These are phyloP conservation scores for Narthecium ossifragum DNA, from an alignment of 106 monocot species.

Conservation along the genomic window DNA sequence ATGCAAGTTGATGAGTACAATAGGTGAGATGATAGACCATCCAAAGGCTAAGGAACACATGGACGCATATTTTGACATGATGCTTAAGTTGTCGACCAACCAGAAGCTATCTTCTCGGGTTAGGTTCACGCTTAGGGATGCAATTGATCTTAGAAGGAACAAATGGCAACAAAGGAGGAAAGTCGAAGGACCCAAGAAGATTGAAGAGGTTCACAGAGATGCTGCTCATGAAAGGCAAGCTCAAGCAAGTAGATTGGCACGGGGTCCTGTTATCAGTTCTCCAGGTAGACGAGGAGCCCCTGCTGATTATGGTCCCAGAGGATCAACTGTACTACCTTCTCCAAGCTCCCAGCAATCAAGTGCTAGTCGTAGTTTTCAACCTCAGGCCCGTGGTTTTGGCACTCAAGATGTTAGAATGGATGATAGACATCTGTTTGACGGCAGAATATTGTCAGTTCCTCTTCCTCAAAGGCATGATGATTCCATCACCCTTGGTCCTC, in stretches of 20 bases:
- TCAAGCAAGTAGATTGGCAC: conserved; percentile 52
- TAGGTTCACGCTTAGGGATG: conserved; percentile 78
- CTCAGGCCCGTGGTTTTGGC: conserved; percentile 24
- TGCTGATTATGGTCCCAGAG: conserved; percentile 46
- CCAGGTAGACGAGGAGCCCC: conserved; percentile 31
- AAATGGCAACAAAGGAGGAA: conserved; percentile 85
- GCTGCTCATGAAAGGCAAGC: conserved; percentile 81
- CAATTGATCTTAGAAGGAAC: conserved; percentile 86
- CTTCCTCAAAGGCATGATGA: conserved; percentile 60
- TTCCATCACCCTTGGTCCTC: conserved; percentile 74
- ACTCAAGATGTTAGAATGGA: conserved; percentile 62
- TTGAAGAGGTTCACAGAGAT: conserved; percentile 92
- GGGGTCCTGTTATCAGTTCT: conserved; percentile 51
- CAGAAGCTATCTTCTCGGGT: conserved; percentile 65
- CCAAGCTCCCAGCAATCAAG: conserved; percentile 35
- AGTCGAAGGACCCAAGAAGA: conserved; percentile 92
- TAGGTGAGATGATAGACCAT: conserved; percentile 86
- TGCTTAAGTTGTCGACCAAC: conserved; percentile 50
- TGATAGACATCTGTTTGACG: conserved; percentile 48
- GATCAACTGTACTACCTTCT: conserved; percentile 30
- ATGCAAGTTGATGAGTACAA: conserved; percentile 94
- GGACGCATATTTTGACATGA: conserved; percentile 74
- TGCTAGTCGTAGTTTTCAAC: conserved; percentile 25
- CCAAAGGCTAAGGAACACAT: conserved; percentile 62
- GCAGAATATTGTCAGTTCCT: conserved; percentile 42